Evolutionary conservation across 129 eudicot genomes (phyloP), one percentile per base, ranked within the genome.

Genomic region (Centaurea solstitialis): DNA sequence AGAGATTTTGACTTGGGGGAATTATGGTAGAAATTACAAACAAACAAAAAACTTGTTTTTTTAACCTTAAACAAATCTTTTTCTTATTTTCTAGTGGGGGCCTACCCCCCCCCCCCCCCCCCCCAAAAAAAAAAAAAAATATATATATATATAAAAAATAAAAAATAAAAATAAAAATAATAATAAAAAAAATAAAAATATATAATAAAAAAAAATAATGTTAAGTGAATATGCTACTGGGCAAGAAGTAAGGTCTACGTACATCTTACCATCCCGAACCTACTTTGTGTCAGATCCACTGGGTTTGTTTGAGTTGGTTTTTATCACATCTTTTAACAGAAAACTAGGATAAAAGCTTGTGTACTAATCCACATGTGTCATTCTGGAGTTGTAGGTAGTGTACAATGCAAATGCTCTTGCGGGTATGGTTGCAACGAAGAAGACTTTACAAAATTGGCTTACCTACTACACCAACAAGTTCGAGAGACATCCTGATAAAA

Each of bases 351-450:
- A 79, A 70, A 70, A 70, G 6, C 23, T 37, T 38, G 15, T 70
- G 10, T 80, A 73, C 57, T 65, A 74, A 65, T 68, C 37, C n/a
- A 22, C 21, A 37, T 69, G 20, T 40, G 18, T 82, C 74, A 73
- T 67, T 80, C 66, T 77, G 79, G 76, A 53, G 73, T 69, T 85
- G 73, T 76, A 95, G 99, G 87, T 88, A 20, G 95, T 93, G 74
- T 93, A 95, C 92, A 88, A 95, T 84, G 98, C 99, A 77, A 95
- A 93, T 87, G 85, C 86, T 11, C 98, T 95, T 65, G 97, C 95
- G 80, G 43, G 62, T 15, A 85, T 95, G 89, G 99, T 95, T 75
- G 89, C 77, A 65, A 79, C 83, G 76, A 91, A 91, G 86, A 95
- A 82, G 89, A 85, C 81, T 76, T 17, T 79, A 74, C 85, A 88